Evolutionary conservation across 192 early-diverging fungal genomes (phyloP).

Genomic region (Backusella tuberculispora): DNA sequence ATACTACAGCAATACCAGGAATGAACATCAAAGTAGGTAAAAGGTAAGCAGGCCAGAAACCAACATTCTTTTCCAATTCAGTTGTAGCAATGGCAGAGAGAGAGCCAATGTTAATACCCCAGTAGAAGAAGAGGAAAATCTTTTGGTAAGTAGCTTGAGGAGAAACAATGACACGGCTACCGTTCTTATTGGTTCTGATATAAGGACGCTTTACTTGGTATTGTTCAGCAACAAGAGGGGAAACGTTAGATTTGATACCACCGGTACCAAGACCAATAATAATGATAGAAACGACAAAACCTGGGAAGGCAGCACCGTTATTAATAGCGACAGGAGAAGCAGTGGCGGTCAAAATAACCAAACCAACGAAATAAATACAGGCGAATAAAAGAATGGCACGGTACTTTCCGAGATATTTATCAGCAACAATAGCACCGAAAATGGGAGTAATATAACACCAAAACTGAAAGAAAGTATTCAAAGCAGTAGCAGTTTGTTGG

Average conservation of each 20-base stretch:
- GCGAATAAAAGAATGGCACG: constrained; percentile 70
- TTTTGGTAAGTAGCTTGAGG: constrained; percentile 70
- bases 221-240: constrained; percentile 80
- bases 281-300: constrained; percentile 69
- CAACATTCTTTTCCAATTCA: constrained; percentile 59
- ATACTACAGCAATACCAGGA: constrained; percentile 53
- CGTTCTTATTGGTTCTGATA: constrained; percentile 55
- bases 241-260: constrained; percentile 81
- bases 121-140: constrained; percentile 87
- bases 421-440: constrained; percentile 66
- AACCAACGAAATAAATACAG: constrained; percentile 67
- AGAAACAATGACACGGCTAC: constrained; percentile 54
- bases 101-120: constrained; percentile 71
- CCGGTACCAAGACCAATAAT: constrained; percentile 79
- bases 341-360: constrained; percentile 64
- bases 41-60: constrained; percentile 62
- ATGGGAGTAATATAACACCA: constrained; percentile 66
- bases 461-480: constrained; percentile 64
- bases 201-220: constrained; percentile 58
- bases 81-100: constrained; percentile 62
- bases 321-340: constrained; percentile 62
- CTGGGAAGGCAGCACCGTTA: constrained; percentile 61
- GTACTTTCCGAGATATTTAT: constrained; percentile 78
- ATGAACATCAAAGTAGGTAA: constrained; percentile 62
- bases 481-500: constrained; percentile 58